Base-by-base conservation (phyloP, 495 filamentous ascomycete genomes). In the Podospora pseudocomata region DNA sequence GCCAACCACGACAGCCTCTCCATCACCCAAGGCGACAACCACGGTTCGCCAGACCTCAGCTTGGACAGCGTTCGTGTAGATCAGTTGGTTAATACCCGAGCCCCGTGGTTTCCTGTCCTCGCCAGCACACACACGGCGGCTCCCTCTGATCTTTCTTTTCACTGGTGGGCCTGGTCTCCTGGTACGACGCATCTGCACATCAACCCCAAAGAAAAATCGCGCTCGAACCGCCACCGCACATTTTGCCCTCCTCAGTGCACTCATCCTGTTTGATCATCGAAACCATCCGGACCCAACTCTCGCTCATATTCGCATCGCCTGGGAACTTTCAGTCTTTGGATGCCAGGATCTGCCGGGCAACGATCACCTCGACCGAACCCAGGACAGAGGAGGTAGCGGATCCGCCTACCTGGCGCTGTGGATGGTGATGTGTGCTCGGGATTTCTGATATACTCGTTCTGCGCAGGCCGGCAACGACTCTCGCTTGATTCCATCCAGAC, bases 141-240 rank as follows among this genome's bases (percentile, higher is more conserved):
- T 59, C 56, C 65, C 71, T 77, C 71, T 74, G 73, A 79, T 79
- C 77, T 69, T 73, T 70, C 62, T 71, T 77, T 74, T 73, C 63
- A 72, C 74, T 72, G 67, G 71, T 70, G 65, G 67, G 67, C 66
- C 65, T 72, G 64, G 58, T 68, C 72, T 72, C 60, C 57, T 69
- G 68, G 69, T 71, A 75, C 74, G 59, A 72, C 74, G 23, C 73
- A 76, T 57, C 62, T 61, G 56, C 67, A 65, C 65, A 66, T 66
- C 67, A 26, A 34, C 63, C 73, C 63, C 23, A 23, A 23, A 56
- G 69, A 62, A 62, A 68, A 68, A 49, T 66, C 66, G 57, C 68
- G 57, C 70, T 67, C 55, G 64, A 69, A 13, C 65, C 64, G 60
- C 67, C 67, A 39, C 63, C 67, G 71, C 39, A 49, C 39, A 49